Base-by-base conservation (phyloP, 176 grass and related monocot species). In the bread wheat (Triticum aestivum) region DNA sequence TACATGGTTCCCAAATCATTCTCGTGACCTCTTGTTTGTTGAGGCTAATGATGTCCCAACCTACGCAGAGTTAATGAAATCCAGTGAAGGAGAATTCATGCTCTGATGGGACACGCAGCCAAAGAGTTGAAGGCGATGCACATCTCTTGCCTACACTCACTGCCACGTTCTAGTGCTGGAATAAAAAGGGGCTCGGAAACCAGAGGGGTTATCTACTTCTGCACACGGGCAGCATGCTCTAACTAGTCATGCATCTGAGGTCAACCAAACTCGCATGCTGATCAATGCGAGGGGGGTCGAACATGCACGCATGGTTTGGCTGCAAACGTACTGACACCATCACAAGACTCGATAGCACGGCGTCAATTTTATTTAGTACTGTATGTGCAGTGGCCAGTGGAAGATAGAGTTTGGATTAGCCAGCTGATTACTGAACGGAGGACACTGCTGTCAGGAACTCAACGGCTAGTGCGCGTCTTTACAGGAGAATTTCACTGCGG, bases 211-310 rank as follows among this genome's bases (percentile, higher is more conserved):
- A 20, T 54, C 33, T 27, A n/a, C 20, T 27, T 85, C 32, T 78
- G 30, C 24, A 42, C 27, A 54, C 20, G 13, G 12, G 26, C 5
- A 67, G 0, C 51, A 74, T 33, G 32, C 6, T 76, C 23, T 73
- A 45, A 61, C 9, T 67, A 6, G 44, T 12, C 11, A 35, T 17
- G 69, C 68, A 80, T 74, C 78, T 77, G 70, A 70, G 79, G 52
- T 77, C 83, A 86, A 70, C 79, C 79, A 13, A 86, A 78, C 23
- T 61, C 72, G 54, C 73, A 73, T 11, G 66, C 74, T 73, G 52
- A 78, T 83, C 9, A 73, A 79, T 58, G 83, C 63, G 35, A 21
- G 66, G 78, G 54, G 61, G 27, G 4, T 47, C 1, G 0, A 13
- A 47, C 44, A 47, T 47, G 44, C 44, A 4, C 44, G 11, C 44